phyloP scores from a whole-genome alignment of 345 rosid species.

The Salix arbutifolia region DNA sequence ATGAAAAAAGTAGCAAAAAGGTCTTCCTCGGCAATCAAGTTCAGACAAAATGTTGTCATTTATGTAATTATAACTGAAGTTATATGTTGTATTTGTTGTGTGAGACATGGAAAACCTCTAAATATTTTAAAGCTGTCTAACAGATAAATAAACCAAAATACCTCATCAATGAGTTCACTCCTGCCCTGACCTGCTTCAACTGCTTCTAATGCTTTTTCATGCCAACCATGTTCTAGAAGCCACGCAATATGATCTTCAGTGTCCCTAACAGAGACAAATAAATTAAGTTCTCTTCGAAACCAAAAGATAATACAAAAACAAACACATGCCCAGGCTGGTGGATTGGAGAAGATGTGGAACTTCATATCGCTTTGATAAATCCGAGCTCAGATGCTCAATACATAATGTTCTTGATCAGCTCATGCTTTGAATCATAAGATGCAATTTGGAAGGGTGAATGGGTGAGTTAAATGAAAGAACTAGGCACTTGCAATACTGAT shows the following conservation, averaged over 20 bases:
- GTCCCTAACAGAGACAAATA: constrained; percentile 53
- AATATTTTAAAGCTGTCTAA: neutral
- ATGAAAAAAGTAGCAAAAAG: neutral
- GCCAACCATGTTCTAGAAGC: constrained; percentile 98
- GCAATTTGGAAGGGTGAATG: neutral
- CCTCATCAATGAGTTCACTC: constrained; percentile 94
- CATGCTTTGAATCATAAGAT: neutral
- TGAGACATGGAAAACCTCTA: neutral
- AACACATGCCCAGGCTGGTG: neutral
- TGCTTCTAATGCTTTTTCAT: constrained; percentile 96
- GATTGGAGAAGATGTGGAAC: neutral
- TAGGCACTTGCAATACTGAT: neutral
- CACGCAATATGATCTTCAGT: constrained; percentile 97
- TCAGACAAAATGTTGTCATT: neutral
- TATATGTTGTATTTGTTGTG: neutral
- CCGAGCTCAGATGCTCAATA: neutral
- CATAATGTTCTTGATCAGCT: neutral
- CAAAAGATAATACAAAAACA: neutral
- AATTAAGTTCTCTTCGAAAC: neutral
- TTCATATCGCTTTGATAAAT: neutral
- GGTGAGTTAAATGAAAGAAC: neutral
- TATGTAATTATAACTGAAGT: neutral
- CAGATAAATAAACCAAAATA: constrained; percentile 24
- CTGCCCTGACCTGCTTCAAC: constrained; percentile 96
- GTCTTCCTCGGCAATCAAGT: neutral